Evolutionary conservation across 2,329 filamentous ascomycete genomes (phyloP), one percentile per base, ranked within the genome.

Genomic region (Penicillium sp.): DNA sequence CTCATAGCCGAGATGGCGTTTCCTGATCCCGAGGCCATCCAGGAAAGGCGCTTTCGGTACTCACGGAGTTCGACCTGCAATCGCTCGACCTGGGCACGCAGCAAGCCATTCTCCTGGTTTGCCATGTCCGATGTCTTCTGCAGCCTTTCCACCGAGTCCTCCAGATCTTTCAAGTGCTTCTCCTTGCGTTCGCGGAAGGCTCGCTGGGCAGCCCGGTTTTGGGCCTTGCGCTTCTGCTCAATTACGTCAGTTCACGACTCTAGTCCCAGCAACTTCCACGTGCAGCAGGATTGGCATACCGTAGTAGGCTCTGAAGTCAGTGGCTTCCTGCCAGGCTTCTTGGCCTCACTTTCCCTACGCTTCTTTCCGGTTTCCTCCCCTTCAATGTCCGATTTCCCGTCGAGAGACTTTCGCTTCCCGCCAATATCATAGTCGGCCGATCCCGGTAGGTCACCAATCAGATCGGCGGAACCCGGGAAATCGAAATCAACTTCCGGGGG

Each of bases 261-360:
- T 35, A 43, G 8, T 26, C 29, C 32, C 13, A 34, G 37, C 38
- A 29, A 48, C 34, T 34, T 44, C 16, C 45, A 20, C 39, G 20
- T 42, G 31, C n/a, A 50, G 11, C 35, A 32, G 22, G 45, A 42
- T 34, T 22, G 42, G 43, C 92, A 80, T 86, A 97, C 93, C 64
- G 92, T 94, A 65, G 90, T 97, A 24, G 94, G 94, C 75, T 97
- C 94, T 22, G 90, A 95, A 46, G 91, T 97, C 68, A 97, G 81
- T 20, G 93, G 94, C 81, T 99, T 99, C 61, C 94, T 86, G 49
- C 94, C 94, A 5, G 94, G 93, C 78, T 97, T 99, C 85, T 97
- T 97, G 24, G 90, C 85, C 54, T 91, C 87, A 56, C 88, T 85
- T 75, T 96, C 92, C 58, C 89, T 85, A 62, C 91, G 85, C 56